Evolutionary conservation across 768 basidiomycete species (phyloP).

Genomic region (Mycena galericulata): DNA sequence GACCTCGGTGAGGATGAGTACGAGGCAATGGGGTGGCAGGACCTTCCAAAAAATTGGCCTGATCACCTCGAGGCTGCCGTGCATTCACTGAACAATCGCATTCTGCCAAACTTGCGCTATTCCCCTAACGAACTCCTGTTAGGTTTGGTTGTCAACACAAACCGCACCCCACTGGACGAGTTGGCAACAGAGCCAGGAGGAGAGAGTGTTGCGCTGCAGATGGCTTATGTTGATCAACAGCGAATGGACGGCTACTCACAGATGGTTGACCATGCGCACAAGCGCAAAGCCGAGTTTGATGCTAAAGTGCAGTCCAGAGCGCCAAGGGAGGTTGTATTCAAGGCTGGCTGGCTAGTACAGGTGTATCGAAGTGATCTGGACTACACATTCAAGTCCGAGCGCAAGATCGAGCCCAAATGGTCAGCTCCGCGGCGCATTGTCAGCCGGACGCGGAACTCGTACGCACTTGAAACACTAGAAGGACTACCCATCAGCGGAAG

Average conservation of each 20-base stretch:
- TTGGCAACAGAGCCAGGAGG: background rate
- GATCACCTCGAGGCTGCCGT: constrained; percentile 38
- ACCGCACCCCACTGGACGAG: background rate
- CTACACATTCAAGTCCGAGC: too few relatives aligned
- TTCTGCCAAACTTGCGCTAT: constrained; percentile 2
- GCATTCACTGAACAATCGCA: constrained; percentile 1
- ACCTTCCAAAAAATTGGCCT: constrained; percentile 38
- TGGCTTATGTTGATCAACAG: constrained; percentile 39
- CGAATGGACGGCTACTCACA: constrained; percentile 33
- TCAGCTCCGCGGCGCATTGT: too few relatives aligned
- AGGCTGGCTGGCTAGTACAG: constrained; percentile 37
- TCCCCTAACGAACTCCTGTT: constrained; percentile 9
- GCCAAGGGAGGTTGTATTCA: constrained; percentile 36
- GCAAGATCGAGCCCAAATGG: too few relatives aligned
- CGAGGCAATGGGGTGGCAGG: constrained; percentile 9
- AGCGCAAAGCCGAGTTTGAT: constrained; percentile 37
- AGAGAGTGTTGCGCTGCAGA: constrained; percentile 24
- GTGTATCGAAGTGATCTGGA: too few relatives aligned
- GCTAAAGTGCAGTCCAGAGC: constrained; percentile 4
- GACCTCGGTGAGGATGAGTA: constrained; percentile 34
- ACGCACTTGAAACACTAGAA: too few relatives aligned
- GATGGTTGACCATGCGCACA: constrained; percentile 28
- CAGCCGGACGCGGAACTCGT: too few relatives aligned
- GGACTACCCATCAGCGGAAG: too few relatives aligned
- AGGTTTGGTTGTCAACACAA: constrained; percentile 1